Conservation (phyloP, 2,329 filamentous ascomycete species). For the Leptographium lundbergii region DNA sequence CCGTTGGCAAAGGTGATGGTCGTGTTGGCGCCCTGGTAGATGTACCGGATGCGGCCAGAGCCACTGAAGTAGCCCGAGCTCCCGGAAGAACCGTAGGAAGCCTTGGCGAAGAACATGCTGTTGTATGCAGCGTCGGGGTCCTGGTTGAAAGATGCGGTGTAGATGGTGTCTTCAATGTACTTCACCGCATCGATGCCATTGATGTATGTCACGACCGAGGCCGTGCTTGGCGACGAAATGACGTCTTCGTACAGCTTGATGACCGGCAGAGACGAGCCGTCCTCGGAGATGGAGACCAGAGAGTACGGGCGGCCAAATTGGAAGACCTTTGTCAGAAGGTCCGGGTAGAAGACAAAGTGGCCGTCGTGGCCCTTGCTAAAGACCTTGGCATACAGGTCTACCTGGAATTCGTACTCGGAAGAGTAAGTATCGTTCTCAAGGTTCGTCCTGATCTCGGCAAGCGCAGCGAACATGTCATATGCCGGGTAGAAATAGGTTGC, state of each 20-base stretch:
- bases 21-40: constrained; percentile 21
- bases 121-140: constrained; percentile 24
- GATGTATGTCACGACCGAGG: constrained; percentile 15
- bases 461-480: constrained; percentile 24
- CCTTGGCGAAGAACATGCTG: constrained; percentile 22
- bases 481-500: constrained; percentile 24
- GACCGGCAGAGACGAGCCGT: constrained; percentile 21
- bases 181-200: constrained; percentile 18
- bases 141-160: constrained; percentile 21
- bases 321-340: constrained; percentile 24
- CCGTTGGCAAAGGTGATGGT: constrained; percentile 25
- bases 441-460: constrained; percentile 20
- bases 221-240: constrained; percentile 9
- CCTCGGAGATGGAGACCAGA: constrained; percentile 28
- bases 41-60: constrained; percentile 19
- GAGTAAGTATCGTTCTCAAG: constrained; percentile 21
- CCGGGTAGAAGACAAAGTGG: constrained; percentile 28
- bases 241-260: constrained; percentile 34
- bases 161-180: constrained; percentile 29
- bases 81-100: constrained; percentile 9
- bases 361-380: constrained; percentile 27
- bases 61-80: constrained; percentile 18
- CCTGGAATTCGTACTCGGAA: constrained; percentile 28
- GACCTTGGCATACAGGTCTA: constrained; percentile 25
- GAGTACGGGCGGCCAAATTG: constrained; percentile 23